Base-by-base conservation (phyloP, 495 filamentous ascomycete genomes). In the Podospora pseudocomata region DNA sequence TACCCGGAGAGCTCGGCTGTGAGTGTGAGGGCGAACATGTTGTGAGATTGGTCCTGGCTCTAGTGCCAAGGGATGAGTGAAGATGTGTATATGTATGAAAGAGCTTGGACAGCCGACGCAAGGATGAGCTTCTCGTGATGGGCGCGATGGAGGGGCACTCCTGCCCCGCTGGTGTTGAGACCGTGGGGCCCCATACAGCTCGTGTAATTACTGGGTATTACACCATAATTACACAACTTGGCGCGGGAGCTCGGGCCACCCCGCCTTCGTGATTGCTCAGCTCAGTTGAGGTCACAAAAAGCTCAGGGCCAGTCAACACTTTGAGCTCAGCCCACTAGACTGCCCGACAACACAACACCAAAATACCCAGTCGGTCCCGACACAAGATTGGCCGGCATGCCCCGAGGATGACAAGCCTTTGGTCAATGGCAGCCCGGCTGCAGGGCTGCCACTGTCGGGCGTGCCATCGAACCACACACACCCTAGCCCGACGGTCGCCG, bases 1-100 rank as follows among this genome's bases (percentile, higher is more conserved):
- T 70, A 82, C 86, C 93, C 93, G 32, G 85, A 83, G 56, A 97
- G 76, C 70, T 97, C 92, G 5, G 93, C 93, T 19, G 86, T 90
- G 11, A 97, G 83, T 26, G 87, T 84, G 9, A 97, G 85, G 64
- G 90, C 90, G 69, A 92, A 86, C 92, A 97, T 96, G 19, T 54
- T 59, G 73, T 60, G 23, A 27, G 23, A 19, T 61, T 18, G 16
- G 11, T 32, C 30, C 11, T 39, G 34, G 32, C 16, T 28, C 11
- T 2, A 4, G n/a, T 28, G 20, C 27, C 19, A 28, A 61, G 9
- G 16, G 20, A 28, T 32, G 59, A 32, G 23, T 4, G 23, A 20
- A 32, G 30, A 30, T n/a, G 16, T 62, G 1, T 32, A 32, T 18
- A 15, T 9, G 5, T 32, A 32, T 18, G 27, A 4, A 62, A 5